Percentiles rank a stretch among this genome's conserved stretches.
Conservation (phyloP, 2,329 filamentous ascomycete species). For the Cadophora luteo-olivacea region DNA sequence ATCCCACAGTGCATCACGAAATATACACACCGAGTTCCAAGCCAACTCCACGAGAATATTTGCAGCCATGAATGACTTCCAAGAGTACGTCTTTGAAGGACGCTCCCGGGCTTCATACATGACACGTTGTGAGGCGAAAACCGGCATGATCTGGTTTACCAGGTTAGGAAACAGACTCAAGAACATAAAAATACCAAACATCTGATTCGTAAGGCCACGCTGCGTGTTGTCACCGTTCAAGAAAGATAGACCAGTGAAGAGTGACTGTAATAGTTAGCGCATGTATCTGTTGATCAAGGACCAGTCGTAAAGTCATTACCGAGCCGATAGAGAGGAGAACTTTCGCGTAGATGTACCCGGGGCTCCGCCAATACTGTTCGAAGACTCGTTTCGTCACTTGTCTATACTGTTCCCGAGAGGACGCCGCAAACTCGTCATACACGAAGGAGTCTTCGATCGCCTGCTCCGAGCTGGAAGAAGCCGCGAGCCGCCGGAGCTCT, state of each 20-base stretch:
- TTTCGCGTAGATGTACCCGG: slow-evolving; percentile 57
- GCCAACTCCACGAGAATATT: slow-evolving; percentile 84
- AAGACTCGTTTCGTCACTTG: slow-evolving; percentile 66
- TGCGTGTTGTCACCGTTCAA: slow-evolving; percentile 63
- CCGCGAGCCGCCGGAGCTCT: slow-evolving; percentile 61
- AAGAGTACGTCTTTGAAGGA: slow-evolving; percentile 79
- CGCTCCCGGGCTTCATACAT: slow-evolving; percentile 76
- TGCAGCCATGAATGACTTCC: slow-evolving; percentile 69
- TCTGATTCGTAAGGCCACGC: slow-evolving; percentile 71
- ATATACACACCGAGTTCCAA: slow-evolving; percentile 66
- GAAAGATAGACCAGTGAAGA: slow-evolving; percentile 75
- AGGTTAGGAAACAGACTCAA: slow-evolving; percentile 76
- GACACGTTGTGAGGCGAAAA: slow-evolving; percentile 58
- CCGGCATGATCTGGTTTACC: slow-evolving; percentile 79
- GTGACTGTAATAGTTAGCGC: slow-evolving; percentile 36
- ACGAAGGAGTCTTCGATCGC: slow-evolving; percentile 55
- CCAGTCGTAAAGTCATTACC: slow-evolving; percentile 37
- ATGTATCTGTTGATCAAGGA: no score
- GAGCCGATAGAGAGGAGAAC: slow-evolving; percentile 30
- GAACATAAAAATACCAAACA: slow-evolving; percentile 80
- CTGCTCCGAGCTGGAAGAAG: slow-evolving; percentile 22
- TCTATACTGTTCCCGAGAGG: slow-evolving; percentile 58
- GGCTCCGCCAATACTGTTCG: slow-evolving; percentile 68
- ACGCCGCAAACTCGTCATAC: slow-evolving; percentile 64
- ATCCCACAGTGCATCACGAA: no score